These are phyloP conservation scores for Fraxinus sp. DNA, from an alignment of 305 asterid species.

Conservation along the genomic window DNA sequence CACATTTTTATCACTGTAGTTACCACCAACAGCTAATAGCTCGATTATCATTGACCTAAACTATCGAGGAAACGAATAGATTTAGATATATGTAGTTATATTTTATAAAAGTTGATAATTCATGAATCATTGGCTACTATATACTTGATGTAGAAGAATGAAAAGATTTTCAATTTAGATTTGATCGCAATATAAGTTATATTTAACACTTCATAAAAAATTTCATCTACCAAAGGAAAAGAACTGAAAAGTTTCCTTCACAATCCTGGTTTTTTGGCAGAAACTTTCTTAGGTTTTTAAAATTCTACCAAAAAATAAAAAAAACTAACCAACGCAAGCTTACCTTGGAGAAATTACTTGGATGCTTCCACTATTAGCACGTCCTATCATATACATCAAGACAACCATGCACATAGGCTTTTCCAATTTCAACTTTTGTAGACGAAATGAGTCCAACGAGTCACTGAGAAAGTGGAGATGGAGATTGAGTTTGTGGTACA, in stretches of 20 bases:
- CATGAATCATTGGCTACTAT: not conserved
- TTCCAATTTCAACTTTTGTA: too few species aligned
- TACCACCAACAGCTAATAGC: not conserved
- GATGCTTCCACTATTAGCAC: conserved; percentile 68
- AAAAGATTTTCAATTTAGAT: not conserved
- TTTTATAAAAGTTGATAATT: not conserved
- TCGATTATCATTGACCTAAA: not conserved
- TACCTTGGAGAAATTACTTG: conserved; percentile 87
- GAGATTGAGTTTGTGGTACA: too few species aligned
- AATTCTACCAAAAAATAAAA: conserved; percentile 1
- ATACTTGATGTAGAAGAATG: not conserved
- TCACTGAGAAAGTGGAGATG: too few species aligned
- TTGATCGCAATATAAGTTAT: not conserved
- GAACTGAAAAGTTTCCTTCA: not conserved
- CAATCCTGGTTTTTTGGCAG: not conserved
- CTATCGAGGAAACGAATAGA: not conserved
- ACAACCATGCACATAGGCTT: conserved; percentile 31
- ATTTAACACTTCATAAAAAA: not conserved
- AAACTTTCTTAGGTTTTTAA: not conserved
- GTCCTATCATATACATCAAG: conserved; percentile 62
- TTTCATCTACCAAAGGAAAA: not conserved
- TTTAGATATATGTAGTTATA: too few species aligned
- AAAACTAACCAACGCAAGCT: conserved; percentile 10
- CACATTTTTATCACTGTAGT: too few species aligned
- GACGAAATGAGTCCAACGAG: too few species aligned